Evolutionary conservation across 768 basidiomycete species (phyloP), one percentile per base, ranked within the genome.

Genomic region (Aureoboletus auriporus): DNA sequence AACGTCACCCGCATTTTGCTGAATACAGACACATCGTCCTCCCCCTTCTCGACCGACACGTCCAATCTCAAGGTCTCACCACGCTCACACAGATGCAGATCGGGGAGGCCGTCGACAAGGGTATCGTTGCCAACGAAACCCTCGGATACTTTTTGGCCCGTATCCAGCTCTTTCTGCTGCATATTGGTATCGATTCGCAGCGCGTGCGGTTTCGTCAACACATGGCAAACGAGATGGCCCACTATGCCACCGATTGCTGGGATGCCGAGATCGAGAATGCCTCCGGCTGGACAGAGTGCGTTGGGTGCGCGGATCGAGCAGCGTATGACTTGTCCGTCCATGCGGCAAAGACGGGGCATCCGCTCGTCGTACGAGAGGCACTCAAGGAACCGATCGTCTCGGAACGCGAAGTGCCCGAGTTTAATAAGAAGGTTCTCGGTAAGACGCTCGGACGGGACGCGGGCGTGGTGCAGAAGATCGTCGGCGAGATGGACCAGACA

Each of bases 171-270:
- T 98, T 94, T 79, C 75, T 98, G 43, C 59, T 83, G 57, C 88
- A 88, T 70, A 91, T 98, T 61, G 96, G 95, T 51, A 86, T 99
- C 68, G 76, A 94, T 72, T 83, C 86, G 12, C 53, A 63, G 40
- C 81, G 93, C 8, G 73, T 97, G 54, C 82, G 96, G 44, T 98
- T 97, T 80, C 78, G 96, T 30, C 96, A 99, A 63, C 96, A 99
- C 67, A 98, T 98, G 96, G 79, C 71, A 33, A 99, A 98, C 71
- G 96, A 98, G 75, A 98, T 98, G 95, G 96, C 96, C 1, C 96
- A 98, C 68, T 99, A 99, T 67, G 95, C 96, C 46, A 82, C 93
- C 34, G 95, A 98, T 71, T 99, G 96, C 69, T 99, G 96, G 96
- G 96, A 99, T 64, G 96, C 94, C 37, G 96, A 99, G 73, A 97